Percentiles rank a stretch among this genome's conserved stretches.
Evolutionary conservation across 495 filamentous ascomycete species (phyloP).

Genomic region (Tuber umbilicatum): DNA sequence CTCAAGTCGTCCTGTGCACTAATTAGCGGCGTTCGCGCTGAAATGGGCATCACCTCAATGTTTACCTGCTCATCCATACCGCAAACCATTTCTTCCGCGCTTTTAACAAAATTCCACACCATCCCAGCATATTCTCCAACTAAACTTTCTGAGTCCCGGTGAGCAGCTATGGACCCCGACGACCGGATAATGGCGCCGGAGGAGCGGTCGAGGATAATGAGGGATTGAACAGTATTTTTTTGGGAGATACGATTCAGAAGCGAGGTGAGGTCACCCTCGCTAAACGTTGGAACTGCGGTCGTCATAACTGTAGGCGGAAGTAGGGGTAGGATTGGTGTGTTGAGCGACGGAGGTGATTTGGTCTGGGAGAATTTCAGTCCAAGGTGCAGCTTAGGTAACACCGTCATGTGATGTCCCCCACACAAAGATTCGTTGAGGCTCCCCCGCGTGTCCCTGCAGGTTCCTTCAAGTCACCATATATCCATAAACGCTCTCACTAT

Average conservation of each 20-base stretch:
- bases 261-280: constrained; percentile 34
- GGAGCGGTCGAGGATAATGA: constrained; percentile 36
- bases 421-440: not conserved
- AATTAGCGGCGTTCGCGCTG: constrained; percentile 6
- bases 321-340: not conserved
- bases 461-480: not conserved
- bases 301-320: constrained; percentile 12
- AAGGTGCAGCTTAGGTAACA: not conserved
- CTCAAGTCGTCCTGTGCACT: constrained; percentile 31
- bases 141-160: constrained; percentile 33
- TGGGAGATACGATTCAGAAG: constrained; percentile 38
- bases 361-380: not conserved
- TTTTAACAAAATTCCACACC: constrained; percentile 41
- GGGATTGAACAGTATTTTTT: constrained; percentile 37
- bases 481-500: not conserved
- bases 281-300: constrained; percentile 22
- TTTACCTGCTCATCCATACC: constrained; percentile 38
- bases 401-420: constrained; percentile 1
- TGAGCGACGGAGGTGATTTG: not conserved
- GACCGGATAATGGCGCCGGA: constrained; percentile 38
- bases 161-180: constrained; percentile 36
- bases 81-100: constrained; percentile 36
- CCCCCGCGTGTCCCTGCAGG: not conserved
- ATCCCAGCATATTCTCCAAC: constrained; percentile 37
- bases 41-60: not conserved